Base-by-base conservation (phyloP, 305 asterid species). In the Fraxinus ornus region DNA sequence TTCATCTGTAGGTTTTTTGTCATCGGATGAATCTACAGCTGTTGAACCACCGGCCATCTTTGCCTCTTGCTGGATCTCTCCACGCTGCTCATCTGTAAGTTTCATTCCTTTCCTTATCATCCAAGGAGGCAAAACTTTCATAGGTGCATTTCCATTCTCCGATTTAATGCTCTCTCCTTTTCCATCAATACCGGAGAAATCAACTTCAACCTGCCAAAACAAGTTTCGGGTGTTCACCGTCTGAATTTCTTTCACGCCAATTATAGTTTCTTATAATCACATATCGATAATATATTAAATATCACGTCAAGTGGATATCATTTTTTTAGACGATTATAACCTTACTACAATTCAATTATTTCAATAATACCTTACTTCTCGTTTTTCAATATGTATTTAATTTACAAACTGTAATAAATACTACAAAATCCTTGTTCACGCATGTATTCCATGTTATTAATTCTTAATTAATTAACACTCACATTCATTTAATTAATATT, bases 121-220 rank as follows among this genome's bases (percentile, higher is more conserved):
- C 99, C 98, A 96, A 32, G 98, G 97, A 82, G 99, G 99, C 88
- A 94, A 91, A 44, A 92, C 91, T 89, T 96, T 94, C 91, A 80
- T 88, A 26, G 94, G 94, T 68, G 91, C 55, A 83, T 64, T 88
- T 52, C 88, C 55, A 86, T 85, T 87, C 84, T 88, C 88, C 60
- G 90, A 79, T 86, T 92, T 90, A 79, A 87, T 90, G 77, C 85
- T 70, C 13, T 88, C 92, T 85, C 92, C 97, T 83, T 93, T 92
- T 8, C 91, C 97, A 78, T 94, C 98, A 76, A 88, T 79, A 47
- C 97, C 99, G 35, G 97, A 87, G 87, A 96, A 90, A 36, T 92
- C 94, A 86, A 95, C 97, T 87, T 93, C 98, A 82, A 92, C 94
- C 98, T 92, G 91, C 82, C 85, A 87, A 75, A 80, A 70, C 79